Conservation (phyloP, 805 yeast genomes). For the Schizosaccharomyces lindneri region DNA sequence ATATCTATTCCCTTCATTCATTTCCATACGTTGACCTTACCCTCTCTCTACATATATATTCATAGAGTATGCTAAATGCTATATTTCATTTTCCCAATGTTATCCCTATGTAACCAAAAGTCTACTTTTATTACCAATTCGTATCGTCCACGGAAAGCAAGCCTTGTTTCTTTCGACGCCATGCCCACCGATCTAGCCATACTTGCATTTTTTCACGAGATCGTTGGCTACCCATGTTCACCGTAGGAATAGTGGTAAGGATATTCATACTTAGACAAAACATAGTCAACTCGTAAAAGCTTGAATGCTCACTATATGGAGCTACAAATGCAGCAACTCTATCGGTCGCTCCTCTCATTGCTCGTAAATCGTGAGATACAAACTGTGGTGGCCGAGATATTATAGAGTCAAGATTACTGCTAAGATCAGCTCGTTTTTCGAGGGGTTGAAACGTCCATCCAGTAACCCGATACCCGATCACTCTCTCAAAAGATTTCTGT, state of each 20-base stretch:
- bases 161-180: background rate
- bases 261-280: slow-evolving; percentile 33
- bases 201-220: slow-evolving; percentile 7
- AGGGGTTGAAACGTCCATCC: slow-evolving; percentile 53
- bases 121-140: background rate
- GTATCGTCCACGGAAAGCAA: background rate
- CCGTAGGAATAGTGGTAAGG: slow-evolving; percentile 52
- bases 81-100: too few relatives aligned
- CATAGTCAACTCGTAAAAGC: slow-evolving; percentile 51
- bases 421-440: slow-evolving; percentile 5
- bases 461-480: slow-evolving; percentile 36
- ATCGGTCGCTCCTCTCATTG: slow-evolving; percentile 9
- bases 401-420: slow-evolving; percentile 3
- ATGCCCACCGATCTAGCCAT: slow-evolving; percentile 6
- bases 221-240: slow-evolving; percentile 14
- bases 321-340: slow-evolving; percentile 14
- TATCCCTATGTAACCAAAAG: too few relatives aligned
- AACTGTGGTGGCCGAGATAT: slow-evolving; percentile 2
- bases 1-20: too few relatives aligned
- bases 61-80: too few relatives aligned
- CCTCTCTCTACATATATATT: too few relatives aligned
- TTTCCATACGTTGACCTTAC: too few relatives aligned
- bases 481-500: slow-evolving; percentile 33
- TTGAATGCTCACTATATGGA: slow-evolving; percentile 89
- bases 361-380: slow-evolving; percentile 5